Conservation (phyloP, 2,329 filamentous ascomycete genomes). For the Capronia americana region DNA sequence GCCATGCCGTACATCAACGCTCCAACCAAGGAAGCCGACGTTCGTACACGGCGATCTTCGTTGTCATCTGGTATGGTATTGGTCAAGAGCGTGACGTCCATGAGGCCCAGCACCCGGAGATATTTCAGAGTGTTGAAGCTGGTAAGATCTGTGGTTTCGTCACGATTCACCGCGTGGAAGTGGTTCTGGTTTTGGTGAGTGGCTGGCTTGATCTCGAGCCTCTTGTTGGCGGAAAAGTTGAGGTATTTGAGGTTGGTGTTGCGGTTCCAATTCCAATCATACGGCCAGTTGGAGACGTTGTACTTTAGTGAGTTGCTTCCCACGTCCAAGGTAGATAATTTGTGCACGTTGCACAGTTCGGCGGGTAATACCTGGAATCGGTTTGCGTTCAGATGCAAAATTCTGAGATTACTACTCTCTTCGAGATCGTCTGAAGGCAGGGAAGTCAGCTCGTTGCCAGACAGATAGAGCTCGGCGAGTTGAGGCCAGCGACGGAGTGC, state of each 20-base stretch:
- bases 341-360: slow-evolving; percentile 91
- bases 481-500: slow-evolving; percentile 89
- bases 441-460: slow-evolving; percentile 90
- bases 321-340: slow-evolving; percentile 88
- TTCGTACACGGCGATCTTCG: slow-evolving; percentile 91
- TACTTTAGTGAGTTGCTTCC: slow-evolving; percentile 96
- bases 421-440: slow-evolving; percentile 93
- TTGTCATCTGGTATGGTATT: slow-evolving; percentile 93
- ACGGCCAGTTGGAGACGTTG: slow-evolving; percentile 98
- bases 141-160: slow-evolving; percentile 70
- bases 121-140: slow-evolving; percentile 88
- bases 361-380: slow-evolving; percentile 96
- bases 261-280: slow-evolving; percentile 99
- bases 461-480: slow-evolving; percentile 89
- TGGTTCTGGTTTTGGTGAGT: slow-evolving; percentile 55
- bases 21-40: slow-evolving; percentile 92
- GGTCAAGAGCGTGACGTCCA: slow-evolving; percentile 96
- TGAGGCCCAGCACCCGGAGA: slow-evolving; percentile 85
- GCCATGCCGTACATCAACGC: slow-evolving; percentile 96
- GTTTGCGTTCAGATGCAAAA: slow-evolving; percentile 95
- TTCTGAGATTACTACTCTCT: slow-evolving; percentile 83
- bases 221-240: slow-evolving; percentile 95
- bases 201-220: slow-evolving; percentile 80
- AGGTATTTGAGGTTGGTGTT: slow-evolving; percentile 94
- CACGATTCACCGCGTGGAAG: slow-evolving; percentile 58